Conservation (phyloP, 2,329 filamentous ascomycete species). For the Talaromyces sp. region DNA sequence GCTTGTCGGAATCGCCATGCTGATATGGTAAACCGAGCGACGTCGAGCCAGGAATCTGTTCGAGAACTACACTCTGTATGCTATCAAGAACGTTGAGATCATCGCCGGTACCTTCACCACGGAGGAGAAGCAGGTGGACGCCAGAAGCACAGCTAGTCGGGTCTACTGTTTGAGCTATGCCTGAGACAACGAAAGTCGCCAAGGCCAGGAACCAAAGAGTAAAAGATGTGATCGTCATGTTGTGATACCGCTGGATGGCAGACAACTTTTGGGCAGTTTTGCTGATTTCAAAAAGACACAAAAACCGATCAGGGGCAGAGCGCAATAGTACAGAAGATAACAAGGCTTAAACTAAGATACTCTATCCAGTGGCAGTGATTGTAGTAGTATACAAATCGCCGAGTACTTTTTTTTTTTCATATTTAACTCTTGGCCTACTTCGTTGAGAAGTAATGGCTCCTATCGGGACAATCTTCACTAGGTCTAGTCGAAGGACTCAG, state of each 20-base stretch:
- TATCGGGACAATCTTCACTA: neutral
- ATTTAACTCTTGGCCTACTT: neutral
- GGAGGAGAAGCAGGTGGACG: conserved; percentile 25
- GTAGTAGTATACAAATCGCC: neutral
- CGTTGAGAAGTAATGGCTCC: neutral
- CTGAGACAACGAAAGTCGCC: neutral
- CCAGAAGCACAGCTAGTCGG: conserved; percentile 21
- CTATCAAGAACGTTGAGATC: conserved; percentile 25
- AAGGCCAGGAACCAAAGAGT: neutral
- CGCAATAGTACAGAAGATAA: too few species aligned
- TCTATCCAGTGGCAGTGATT: neutral
- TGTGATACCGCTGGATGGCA: neutral
- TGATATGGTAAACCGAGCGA: conserved; percentile 24
- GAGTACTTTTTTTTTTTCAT: neutral
- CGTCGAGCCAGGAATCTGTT: conserved; percentile 24
- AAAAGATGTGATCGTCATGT: neutral
- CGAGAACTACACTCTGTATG: conserved; percentile 23
- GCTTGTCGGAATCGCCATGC: conserved; percentile 21
- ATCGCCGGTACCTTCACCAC: conserved; percentile 25
- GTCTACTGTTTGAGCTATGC: conserved; percentile 17
- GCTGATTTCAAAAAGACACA: too few species aligned
- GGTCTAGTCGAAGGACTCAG: neutral
- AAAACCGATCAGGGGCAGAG: too few species aligned
- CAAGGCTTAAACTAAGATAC: neutral
- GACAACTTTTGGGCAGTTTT: neutral